Percentiles rank a stretch among this genome's conserved stretches.
phyloP scores from a whole-genome alignment of 306 rosid genomes.

The Cicer cuneatum region DNA sequence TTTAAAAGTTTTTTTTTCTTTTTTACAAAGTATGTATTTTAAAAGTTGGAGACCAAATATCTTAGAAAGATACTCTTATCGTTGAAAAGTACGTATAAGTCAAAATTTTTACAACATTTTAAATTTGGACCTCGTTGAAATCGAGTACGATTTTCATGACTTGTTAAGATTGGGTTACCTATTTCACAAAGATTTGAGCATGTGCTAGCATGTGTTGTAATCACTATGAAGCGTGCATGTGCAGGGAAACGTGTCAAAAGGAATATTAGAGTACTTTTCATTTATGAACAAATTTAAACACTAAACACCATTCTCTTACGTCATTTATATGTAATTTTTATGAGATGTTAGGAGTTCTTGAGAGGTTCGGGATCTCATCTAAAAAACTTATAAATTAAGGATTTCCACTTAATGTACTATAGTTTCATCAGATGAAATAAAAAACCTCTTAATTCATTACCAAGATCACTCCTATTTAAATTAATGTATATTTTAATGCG shows the following conservation, averaged over 20 bases:
- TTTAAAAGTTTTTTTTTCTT: too few relatives aligned
- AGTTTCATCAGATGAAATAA: too few relatives aligned
- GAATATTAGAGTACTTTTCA: constrained; percentile 41
- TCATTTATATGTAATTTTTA: constrained; percentile 22
- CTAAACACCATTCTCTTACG: neutral
- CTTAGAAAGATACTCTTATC: neutral
- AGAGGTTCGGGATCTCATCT: too few relatives aligned
- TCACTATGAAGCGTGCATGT: constrained; percentile 44
- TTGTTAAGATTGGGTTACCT: constrained; percentile 23
- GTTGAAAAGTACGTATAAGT: neutral
- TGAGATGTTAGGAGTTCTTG: neutral
- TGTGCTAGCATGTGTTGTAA: constrained; percentile 45
- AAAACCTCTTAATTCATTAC: too few relatives aligned
- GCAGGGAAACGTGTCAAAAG: constrained; percentile 42
- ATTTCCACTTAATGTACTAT: too few relatives aligned
- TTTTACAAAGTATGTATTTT: too few relatives aligned
- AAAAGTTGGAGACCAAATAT: neutral
- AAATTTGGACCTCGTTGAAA: constrained; percentile 41
- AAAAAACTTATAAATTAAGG: too few relatives aligned
- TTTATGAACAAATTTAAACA: constrained; percentile 29
- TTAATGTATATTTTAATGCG: too few relatives aligned
- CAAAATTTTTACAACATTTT: neutral
- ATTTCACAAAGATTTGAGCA: constrained; percentile 31
- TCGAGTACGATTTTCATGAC: constrained; percentile 37
- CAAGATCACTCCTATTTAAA: too few relatives aligned